A percentile compares a stretch with the other conserved stretches of the same genome.
Conservation (phyloP, 2,329 filamentous ascomycete species). For the Aureobasidium uvarum region DNA sequence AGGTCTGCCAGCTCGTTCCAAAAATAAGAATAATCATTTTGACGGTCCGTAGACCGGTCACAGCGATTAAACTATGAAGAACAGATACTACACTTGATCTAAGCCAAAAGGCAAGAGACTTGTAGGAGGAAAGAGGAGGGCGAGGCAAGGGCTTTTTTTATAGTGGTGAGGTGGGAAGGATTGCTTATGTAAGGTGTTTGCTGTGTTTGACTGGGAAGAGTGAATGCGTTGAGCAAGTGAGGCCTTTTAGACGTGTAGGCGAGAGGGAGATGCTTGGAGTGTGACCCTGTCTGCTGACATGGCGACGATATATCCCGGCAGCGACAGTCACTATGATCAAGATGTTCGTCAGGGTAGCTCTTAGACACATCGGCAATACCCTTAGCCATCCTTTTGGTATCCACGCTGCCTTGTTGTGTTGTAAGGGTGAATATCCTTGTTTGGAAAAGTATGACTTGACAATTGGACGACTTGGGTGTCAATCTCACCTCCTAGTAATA, state of each 20-base stretch:
- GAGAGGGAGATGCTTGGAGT: not conserved
- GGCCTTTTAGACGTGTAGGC: not conserved
- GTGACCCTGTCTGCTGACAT: not conserved
- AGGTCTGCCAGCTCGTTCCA: slow-evolving; percentile 55
- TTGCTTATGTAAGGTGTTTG: not conserved
- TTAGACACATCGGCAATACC: no score
- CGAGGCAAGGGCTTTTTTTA: not conserved
- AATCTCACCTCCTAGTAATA: no score
- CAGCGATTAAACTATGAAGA: slow-evolving; percentile 96
- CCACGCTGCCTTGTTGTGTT: no score
- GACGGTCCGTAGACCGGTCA: slow-evolving; percentile 68
- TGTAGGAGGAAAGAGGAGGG: not conserved
- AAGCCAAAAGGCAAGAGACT: slow-evolving; percentile 25
- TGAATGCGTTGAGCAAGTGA: not conserved
- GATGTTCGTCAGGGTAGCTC: not conserved
- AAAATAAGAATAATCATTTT: slow-evolving; percentile 84
- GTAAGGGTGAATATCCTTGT: no score
- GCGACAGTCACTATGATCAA: not conserved
- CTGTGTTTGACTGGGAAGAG: not conserved
- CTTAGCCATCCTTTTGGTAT: no score
- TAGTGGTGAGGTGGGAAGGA: not conserved
- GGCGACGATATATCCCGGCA: not conserved
- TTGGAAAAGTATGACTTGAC: no score
- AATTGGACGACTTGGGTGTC: no score
- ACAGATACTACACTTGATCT: slow-evolving; percentile 44